Percentiles rank a stretch among this genome's conserved stretches.
Conservation (phyloP, 1,284 basidiomycete genomes). For the Microbotryum silenes-acaulis region DNA sequence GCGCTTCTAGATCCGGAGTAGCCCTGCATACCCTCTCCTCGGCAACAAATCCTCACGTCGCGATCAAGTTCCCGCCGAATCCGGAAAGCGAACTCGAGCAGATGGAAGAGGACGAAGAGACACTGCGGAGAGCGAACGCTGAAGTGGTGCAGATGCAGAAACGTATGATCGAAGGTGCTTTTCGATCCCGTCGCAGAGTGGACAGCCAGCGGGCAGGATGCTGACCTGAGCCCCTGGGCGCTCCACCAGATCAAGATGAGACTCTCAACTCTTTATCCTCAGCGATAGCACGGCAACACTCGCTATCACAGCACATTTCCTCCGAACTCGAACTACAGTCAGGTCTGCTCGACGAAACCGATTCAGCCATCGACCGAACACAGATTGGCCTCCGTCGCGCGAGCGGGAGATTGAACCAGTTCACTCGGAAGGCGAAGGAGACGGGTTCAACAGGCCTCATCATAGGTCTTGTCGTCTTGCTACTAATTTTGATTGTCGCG, state of each 20-base stretch:
- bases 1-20: conserved; percentile 1
- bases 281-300: conserved; percentile 34
- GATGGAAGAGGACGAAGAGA: conserved; percentile 34
- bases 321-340: conserved; percentile 35
- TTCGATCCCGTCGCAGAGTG: neutral
- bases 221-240: neutral
- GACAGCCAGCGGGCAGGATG: neutral
- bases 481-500: conserved; percentile 28
- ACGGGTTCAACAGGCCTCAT: conserved; percentile 30
- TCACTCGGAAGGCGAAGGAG: conserved; percentile 25
- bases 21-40: neutral
- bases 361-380: conserved; percentile 33
- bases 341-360: conserved; percentile 34
- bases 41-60: conserved; percentile 8
- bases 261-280: conserved; percentile 32
- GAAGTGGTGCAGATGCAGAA: conserved; percentile 35
- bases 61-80: conserved; percentile 17
- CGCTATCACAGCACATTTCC: conserved; percentile 33
- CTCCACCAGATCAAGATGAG: conserved; percentile 32
- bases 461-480: conserved; percentile 26
- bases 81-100: conserved; percentile 23
- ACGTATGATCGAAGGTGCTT: conserved; percentile 31
- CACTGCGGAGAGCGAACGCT: conserved; percentile 30
- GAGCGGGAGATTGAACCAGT: conserved; percentile 26
- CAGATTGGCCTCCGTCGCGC: conserved; percentile 29